Evolutionary conservation across 495 filamentous ascomycete species (phyloP).

Genomic region (Penicillium coffeae): DNA sequence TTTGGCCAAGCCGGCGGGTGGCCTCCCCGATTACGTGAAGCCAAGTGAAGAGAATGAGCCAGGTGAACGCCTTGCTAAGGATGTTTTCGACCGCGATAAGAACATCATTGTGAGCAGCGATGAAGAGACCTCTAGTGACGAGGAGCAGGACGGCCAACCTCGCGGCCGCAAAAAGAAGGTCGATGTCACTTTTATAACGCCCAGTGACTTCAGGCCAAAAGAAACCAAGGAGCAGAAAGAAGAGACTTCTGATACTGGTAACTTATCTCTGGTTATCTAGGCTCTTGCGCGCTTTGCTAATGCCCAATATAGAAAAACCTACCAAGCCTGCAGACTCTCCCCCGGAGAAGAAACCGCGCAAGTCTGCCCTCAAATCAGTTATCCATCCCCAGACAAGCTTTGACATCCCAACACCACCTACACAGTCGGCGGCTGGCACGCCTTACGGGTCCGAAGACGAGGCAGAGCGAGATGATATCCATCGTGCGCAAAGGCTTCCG

Average conservation of each 20-base stretch:
- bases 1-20: slow-evolving; percentile 52
- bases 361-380: slow-evolving; percentile 49
- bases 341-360: slow-evolving; percentile 28
- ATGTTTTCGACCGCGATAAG: slow-evolving; percentile 61
- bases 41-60: slow-evolving; percentile 27
- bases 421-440: slow-evolving; percentile 64
- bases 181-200: slow-evolving; percentile 20
- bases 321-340: neutral
- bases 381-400: slow-evolving; percentile 82
- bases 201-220: slow-evolving; percentile 19
- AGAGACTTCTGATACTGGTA: slow-evolving; percentile 60
- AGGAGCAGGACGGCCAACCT: slow-evolving; percentile 39
- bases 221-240: too few species aligned
- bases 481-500: slow-evolving; percentile 76
- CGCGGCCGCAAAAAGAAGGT: slow-evolving; percentile 26
- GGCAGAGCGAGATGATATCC: slow-evolving; percentile 76
- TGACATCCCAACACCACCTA: slow-evolving; percentile 47
- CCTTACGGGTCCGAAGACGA: slow-evolving; percentile 85
- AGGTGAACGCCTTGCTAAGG: slow-evolving; percentile 67
- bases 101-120: slow-evolving; percentile 49
- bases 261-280: slow-evolving; percentile 26
- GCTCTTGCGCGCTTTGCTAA: neutral
- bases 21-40: slow-evolving; percentile 47
- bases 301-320: slow-evolving; percentile 6
- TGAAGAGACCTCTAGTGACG: slow-evolving; percentile 45